Conservation (phyloP, 2,329 filamentous ascomycete genomes). For the Stemphylium beticola region DNA sequence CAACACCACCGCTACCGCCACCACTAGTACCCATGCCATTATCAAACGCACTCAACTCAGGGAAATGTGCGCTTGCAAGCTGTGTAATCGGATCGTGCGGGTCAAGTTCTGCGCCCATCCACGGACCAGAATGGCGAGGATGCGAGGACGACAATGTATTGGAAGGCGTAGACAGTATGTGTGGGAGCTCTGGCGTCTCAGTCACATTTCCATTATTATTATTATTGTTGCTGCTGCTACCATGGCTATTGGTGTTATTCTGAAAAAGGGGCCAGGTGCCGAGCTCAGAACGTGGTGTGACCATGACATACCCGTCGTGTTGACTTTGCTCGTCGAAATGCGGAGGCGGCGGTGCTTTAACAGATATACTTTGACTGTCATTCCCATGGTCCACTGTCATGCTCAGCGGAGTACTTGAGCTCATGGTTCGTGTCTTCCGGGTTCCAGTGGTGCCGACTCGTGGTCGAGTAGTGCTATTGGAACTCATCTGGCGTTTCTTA, state of each 20-base stretch:
- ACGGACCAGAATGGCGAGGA: conserved; percentile 16
- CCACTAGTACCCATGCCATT: background rate
- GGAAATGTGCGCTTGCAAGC: conserved; percentile 43
- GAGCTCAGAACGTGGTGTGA: conserved; percentile 39
- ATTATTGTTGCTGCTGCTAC: too few relatives aligned
- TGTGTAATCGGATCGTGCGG: conserved; percentile 28
- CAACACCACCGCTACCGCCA: background rate
- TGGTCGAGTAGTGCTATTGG: conserved; percentile 6
- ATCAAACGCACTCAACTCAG: conserved; percentile 32
- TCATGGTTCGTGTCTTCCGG: conserved; percentile 7
- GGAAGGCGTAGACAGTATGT: conserved; percentile 15
- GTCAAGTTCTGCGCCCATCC: conserved; percentile 40
- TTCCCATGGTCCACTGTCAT: conserved; percentile 17
- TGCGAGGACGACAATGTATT: conserved; percentile 7
- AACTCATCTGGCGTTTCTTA: conserved; percentile 39
- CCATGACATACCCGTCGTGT: conserved; percentile 37
- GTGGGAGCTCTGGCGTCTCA: conserved; percentile 21
- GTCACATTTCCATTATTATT: too few relatives aligned
- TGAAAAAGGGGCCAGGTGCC: conserved; percentile 23
- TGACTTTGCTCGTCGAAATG: conserved; percentile 18
- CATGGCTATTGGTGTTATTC: too few relatives aligned
- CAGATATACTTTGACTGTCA: background rate
- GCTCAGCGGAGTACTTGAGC: conserved; percentile 1
- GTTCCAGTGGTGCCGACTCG: conserved; percentile 21
- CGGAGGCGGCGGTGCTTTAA: conserved; percentile 23